These are phyloP conservation scores for Clonostachys byssicola DNA, from an alignment of 2,329 filamentous ascomycete genomes.

Conservation along the genomic window DNA sequence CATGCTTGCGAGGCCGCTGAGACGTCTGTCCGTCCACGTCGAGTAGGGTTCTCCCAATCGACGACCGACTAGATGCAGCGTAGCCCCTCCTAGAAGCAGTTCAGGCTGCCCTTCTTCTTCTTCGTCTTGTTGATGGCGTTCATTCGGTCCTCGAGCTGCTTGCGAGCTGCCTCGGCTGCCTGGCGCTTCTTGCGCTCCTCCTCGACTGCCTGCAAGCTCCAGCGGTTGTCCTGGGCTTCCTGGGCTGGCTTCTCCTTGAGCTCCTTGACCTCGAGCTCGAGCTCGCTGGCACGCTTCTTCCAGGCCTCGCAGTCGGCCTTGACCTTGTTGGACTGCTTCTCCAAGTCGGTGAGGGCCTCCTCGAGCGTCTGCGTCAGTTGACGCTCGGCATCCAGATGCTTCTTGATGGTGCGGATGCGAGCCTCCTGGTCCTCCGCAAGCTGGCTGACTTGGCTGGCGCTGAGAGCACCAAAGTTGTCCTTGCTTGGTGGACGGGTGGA, in stretches of 20 bases:
- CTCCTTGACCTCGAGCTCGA: constrained; percentile 70
- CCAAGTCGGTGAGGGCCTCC: constrained; percentile 90
- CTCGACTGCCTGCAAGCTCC: constrained; percentile 85
- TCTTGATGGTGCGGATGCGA: constrained; percentile 92
- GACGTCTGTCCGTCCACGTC: no score
- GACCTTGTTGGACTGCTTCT: constrained; percentile 86
- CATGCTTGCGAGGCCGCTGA: no score
- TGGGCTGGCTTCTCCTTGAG: constrained; percentile 45
- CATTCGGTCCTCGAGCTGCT: constrained; percentile 92
- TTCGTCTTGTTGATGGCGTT: constrained; percentile 83
- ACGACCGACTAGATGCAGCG: constrained; percentile 7
- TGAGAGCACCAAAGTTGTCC: constrained; percentile 59
- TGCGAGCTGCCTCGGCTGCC: constrained; percentile 83
- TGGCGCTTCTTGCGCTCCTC: constrained; percentile 92
- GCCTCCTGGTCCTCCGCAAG: constrained; percentile 93
- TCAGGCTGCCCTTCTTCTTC: constrained; percentile 93
- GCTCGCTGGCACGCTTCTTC: constrained; percentile 76
- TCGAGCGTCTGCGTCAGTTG: constrained; percentile 94
- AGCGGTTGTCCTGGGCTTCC: constrained; percentile 51
- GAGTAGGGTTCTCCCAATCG: no score
- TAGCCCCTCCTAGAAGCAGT: constrained; percentile 75
- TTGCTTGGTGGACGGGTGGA: constrained; percentile 75
- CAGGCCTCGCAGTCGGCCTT: constrained; percentile 87
- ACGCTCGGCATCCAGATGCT: constrained; percentile 92
- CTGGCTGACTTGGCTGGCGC: constrained; percentile 72